Evolutionary conservation across 2,329 filamentous ascomycete genomes (phyloP).

Genomic region (Xylaria sp.): DNA sequence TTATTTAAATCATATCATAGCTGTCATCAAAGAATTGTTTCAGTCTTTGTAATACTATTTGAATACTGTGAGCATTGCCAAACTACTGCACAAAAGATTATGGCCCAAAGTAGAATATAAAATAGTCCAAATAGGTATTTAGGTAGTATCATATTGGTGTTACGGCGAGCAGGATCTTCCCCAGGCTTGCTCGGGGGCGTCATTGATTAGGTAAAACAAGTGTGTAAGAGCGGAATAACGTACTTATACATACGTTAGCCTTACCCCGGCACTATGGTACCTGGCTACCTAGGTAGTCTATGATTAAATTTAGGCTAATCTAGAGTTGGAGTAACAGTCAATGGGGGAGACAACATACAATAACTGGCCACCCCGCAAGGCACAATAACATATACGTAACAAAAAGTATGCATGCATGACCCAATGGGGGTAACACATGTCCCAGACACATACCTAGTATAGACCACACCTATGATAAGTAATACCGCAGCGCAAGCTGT

Average conservation of each 20-base stretch:
- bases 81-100: too few relatives aligned
- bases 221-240: too few relatives aligned
- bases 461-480: not conserved
- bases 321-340: slow-evolving; percentile 12
- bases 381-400: too few relatives aligned
- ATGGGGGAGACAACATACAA: not conserved
- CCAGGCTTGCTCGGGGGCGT: not conserved
- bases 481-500: not conserved
- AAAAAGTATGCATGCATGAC: too few relatives aligned
- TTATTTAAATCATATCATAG: not conserved
- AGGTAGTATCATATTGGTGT: not conserved
- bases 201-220: not conserved
- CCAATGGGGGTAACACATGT: not conserved
- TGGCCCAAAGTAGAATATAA: not conserved
- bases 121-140: too few relatives aligned
- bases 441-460: not conserved
- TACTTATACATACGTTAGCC: too few relatives aligned
- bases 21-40: not conserved
- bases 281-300: not conserved
- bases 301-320: slow-evolving; percentile 16
- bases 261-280: too few relatives aligned
- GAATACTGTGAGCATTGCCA: too few relatives aligned
- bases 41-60: not conserved
- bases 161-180: not conserved
- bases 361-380: not conserved